Conservation (phyloP, 192 early-diverging fungal species). For the Coemansia sp. region DNA sequence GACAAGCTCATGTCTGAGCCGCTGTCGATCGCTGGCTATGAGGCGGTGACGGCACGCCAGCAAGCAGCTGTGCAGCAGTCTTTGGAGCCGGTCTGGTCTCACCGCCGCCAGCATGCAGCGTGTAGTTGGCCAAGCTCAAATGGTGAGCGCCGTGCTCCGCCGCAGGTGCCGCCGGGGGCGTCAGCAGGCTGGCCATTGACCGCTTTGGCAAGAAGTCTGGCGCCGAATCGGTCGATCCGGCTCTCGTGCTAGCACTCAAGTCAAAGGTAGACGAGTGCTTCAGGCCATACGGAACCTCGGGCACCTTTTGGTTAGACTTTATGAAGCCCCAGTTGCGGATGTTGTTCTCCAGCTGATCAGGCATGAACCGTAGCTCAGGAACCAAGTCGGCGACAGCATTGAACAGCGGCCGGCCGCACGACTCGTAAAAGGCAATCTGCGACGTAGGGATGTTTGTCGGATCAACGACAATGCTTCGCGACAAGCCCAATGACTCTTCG, state of each 20-base stretch:
- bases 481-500: constrained; percentile 67
- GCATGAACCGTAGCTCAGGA: constrained; percentile 47
- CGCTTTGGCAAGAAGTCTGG: constrained; percentile 49
- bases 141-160: constrained; percentile 6
- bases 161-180: not conserved
- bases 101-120: constrained; percentile 25
- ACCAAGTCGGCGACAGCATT: constrained; percentile 46
- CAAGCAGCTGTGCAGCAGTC: constrained; percentile 16
- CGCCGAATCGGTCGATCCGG: constrained; percentile 50
- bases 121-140: constrained; percentile 32
- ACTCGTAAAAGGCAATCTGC: constrained; percentile 54
- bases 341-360: constrained; percentile 51
- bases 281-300: constrained; percentile 49
- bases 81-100: not conserved
- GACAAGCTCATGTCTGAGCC: not conserved
- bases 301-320: constrained; percentile 44
- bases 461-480: constrained; percentile 45
- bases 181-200: constrained; percentile 12
- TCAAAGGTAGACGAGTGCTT: constrained; percentile 47
- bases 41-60: constrained; percentile 31
- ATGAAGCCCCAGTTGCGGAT: constrained; percentile 53
- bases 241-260: constrained; percentile 44
- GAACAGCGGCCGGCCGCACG: constrained; percentile 53
- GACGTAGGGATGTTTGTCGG: constrained; percentile 38
- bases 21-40: constrained; percentile 27